Conservation (phyloP, 306 rosid genomes). For the Gleditsia sinensis region DNA sequence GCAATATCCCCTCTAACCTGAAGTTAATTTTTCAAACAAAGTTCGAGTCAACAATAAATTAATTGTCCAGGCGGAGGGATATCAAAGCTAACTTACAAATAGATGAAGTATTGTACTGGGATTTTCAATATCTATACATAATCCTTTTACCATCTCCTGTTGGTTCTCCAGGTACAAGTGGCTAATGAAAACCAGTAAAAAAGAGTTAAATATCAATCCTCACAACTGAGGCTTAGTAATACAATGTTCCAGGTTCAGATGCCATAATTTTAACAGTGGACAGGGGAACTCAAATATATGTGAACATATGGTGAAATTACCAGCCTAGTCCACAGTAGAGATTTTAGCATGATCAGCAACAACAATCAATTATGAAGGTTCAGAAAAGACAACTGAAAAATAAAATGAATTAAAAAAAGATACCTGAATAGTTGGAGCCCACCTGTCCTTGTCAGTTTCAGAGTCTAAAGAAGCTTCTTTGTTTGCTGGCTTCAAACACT, state of each 20-base stretch:
- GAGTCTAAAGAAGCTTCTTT: slow-evolving; percentile 77
- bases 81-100: neutral
- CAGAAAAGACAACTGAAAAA: neutral
- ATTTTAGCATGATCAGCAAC: neutral
- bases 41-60: neutral
- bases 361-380: neutral
- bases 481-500: slow-evolving; percentile 75
- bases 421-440: slow-evolving; percentile 75
- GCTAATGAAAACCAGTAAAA: slow-evolving; percentile 17
- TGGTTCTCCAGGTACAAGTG: neutral
- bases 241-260: neutral
- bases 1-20: slow-evolving; percentile 87
- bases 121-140: neutral
- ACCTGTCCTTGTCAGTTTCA: slow-evolving; percentile 67
- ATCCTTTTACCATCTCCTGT: slow-evolving; percentile 14
- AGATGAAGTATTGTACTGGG: neutral
- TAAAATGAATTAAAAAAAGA: slow-evolving; percentile 2
- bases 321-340: slow-evolving; percentile 10
- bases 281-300: neutral
- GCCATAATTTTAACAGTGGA: neutral
- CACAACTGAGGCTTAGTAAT: neutral
- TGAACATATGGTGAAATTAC: neutral
- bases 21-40: slow-evolving; percentile 24
- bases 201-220: slow-evolving; percentile 4
- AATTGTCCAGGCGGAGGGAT: neutral